A percentile compares a stretch with the other conserved stretches of the same genome.
phyloP scores from a whole-genome alignment of 2,329 filamentous ascomycete species.

The Sporothrix brunneoviolacea region DNA sequence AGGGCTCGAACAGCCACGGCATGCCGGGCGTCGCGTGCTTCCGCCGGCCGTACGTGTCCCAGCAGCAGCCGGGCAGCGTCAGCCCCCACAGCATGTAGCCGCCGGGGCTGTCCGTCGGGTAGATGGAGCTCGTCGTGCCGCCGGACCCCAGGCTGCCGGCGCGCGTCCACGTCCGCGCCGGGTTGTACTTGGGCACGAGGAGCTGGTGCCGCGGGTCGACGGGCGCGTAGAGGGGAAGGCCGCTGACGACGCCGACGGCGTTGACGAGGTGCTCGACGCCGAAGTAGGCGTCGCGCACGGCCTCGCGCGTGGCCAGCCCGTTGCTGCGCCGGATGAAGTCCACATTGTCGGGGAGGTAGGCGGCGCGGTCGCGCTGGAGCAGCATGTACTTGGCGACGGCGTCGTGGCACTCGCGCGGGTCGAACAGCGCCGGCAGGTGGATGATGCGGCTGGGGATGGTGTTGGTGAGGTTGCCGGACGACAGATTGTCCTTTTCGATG shows the following conservation, averaged over 20 bases:
- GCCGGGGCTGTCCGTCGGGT: conserved; percentile 32
- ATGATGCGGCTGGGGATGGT: conserved; percentile 18
- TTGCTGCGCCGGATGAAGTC: conserved; percentile 35
- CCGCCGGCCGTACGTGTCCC: conserved; percentile 5
- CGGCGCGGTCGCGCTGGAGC: conserved; percentile 48
- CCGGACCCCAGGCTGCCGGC: conserved; percentile 32
- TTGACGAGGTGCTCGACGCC: conserved; percentile 20
- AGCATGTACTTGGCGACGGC: conserved; percentile 50
- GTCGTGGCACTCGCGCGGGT: conserved; percentile 27
- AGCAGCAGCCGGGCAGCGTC: conserved; percentile 5
- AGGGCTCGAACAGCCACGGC: conserved; percentile 33
- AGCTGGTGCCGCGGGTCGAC: conserved; percentile 22
- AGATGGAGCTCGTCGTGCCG: conserved; percentile 30
- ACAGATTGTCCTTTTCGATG: neutral
- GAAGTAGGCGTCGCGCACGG: conserved; percentile 21
- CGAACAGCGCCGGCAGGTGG: conserved; percentile 21
- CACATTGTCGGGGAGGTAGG: conserved; percentile 41
- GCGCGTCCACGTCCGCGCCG: conserved; percentile 30
- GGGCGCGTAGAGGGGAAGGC: conserved; percentile 14
- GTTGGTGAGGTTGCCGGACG: neutral
- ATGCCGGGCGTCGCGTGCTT: conserved; percentile 17
- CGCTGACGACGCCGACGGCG: conserved; percentile 29
- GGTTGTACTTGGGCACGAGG: conserved; percentile 27
- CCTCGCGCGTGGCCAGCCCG: conserved; percentile 21
- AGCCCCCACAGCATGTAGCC: conserved; percentile 32